Evolutionary conservation across 2,329 filamentous ascomycete genomes (phyloP), one percentile per base, ranked within the genome.

Genomic region (Colletotrichum noveboracense): DNA sequence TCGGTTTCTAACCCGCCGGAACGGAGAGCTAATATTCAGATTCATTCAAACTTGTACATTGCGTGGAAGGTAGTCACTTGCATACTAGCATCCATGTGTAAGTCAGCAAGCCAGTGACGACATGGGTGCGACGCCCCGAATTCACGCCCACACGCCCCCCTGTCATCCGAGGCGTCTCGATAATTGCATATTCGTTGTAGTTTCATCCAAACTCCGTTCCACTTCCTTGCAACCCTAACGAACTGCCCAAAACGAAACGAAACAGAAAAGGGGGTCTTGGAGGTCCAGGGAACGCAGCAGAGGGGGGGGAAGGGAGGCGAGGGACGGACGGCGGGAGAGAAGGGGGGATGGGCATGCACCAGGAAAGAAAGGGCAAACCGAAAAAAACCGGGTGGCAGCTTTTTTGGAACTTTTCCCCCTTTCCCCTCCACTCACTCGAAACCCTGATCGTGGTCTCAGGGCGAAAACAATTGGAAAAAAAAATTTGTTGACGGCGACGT

Each of bases 181-280:
- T 72, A 72, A 36, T 55, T 67, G 12, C 70, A 75, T 72, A 75
- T 38, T 28, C 73, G 30, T 56, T 26, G 16, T 73, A 72, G 55
- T 28, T 36, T 67, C 69, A 75, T 67, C 60, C 62, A 62, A 48
- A 56, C 36, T 67, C 16, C 60, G 34, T 72, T 24, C 32, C 32
- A 26, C 62, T 58, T 58, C 69, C 73, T 72, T 72, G 73, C 69
- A 75, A 75, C 73, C 69, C 73, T 75, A 64, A 75, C 38, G 69
- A 75, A 72, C 55, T 62, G 69, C 55, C 72, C 55, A 61, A 75
- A 75, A 75, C 69, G 56, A 68, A 75, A 72, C 73, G 73, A 72
- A 75, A 75, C 73, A 26, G 69, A 72, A 67, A 36, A 28, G 52
- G 56, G 32, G 71, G 58, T 36, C 61, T 26, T 38, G 32, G 30